A percentile compares a stretch with the other conserved stretches of the same genome.
Evolutionary conservation across 2,329 filamentous ascomycete genomes (phyloP).

Genomic region (Thermochaetoides dissita): DNA sequence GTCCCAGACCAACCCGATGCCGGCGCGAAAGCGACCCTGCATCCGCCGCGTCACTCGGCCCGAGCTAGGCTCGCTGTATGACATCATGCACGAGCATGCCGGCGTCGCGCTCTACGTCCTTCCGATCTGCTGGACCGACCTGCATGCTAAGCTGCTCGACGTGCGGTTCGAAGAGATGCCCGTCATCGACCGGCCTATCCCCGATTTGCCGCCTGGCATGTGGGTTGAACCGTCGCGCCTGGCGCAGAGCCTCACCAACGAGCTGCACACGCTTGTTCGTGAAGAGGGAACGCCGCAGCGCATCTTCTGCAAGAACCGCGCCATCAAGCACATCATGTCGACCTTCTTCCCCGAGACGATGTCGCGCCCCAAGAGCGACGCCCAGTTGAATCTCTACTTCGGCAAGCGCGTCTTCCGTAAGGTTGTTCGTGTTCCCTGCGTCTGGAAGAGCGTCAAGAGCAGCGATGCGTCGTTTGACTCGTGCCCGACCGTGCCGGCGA

Average conservation of each 20-base stretch:
- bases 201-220: constrained; percentile 12
- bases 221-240: constrained; percentile 24
- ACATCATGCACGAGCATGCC: constrained; percentile 34
- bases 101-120: constrained; percentile 35
- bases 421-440: constrained; percentile 32
- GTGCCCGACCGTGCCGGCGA: constrained; percentile 9
- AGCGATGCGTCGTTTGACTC: constrained; percentile 20
- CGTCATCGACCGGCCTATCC: constrained; percentile 27
- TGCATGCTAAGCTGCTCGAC: constrained; percentile 33
- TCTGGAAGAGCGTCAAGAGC: constrained; percentile 28
- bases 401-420: constrained; percentile 30
- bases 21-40: constrained; percentile 7
- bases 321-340: constrained; percentile 30
- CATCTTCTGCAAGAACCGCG: constrained; percentile 24
- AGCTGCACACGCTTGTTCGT: constrained; percentile 25
- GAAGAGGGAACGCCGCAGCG: constrained; percentile 21
- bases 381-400: constrained; percentile 37
- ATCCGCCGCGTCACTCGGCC: constrained; percentile 25
- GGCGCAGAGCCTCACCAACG: constrained; percentile 28
- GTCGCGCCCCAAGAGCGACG: constrained; percentile 18
- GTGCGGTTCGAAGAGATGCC: constrained; percentile 31
- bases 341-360: constrained; percentile 28
- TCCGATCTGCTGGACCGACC: constrained; percentile 43
- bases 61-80: constrained; percentile 35
- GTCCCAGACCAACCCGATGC: not conserved